These are phyloP conservation scores for Kwoniella newhampshirensis DNA, from an alignment of 768 basidiomycete species.

Conservation along the genomic window DNA sequence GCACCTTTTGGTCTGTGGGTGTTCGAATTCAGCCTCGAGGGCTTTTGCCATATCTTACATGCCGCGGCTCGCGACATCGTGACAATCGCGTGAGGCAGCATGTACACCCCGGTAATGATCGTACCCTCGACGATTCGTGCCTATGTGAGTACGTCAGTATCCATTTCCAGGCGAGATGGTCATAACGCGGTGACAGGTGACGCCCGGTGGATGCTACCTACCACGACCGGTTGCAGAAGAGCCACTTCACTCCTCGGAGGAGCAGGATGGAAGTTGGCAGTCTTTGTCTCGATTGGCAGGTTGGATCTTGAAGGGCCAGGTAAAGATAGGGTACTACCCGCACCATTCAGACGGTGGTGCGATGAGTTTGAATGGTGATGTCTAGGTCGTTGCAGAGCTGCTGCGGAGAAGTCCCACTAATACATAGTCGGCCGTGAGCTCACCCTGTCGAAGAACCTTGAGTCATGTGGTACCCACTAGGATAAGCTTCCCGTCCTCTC, in stretches of 20 bases:
- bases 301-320: slow-evolving; percentile 56
- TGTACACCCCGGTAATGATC: slow-evolving; percentile 69
- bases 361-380: slow-evolving; percentile 52
- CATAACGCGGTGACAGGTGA: not conserved
- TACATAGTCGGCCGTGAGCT: not conserved
- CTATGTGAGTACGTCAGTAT: slow-evolving; percentile 53
- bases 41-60: slow-evolving; percentile 70
- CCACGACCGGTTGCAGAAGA: slow-evolving; percentile 84
- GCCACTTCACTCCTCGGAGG: slow-evolving; percentile 88
- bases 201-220: slow-evolving; percentile 56
- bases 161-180: not conserved
- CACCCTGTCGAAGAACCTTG: slow-evolving; percentile 6
- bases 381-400: slow-evolving; percentile 84
- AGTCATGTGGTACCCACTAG: slow-evolving; percentile 60
- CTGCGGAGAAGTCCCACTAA: slow-evolving; percentile 93
- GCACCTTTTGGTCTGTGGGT: too few relatives aligned
- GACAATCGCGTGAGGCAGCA: slow-evolving; percentile 74
- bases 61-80: slow-evolving; percentile 75
- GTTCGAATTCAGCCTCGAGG: slow-evolving; percentile 18
- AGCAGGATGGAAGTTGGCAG: slow-evolving; percentile 69
- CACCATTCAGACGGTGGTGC: slow-evolving; percentile 70
- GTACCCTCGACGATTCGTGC: slow-evolving; percentile 79
- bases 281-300: slow-evolving; percentile 59
- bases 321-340: slow-evolving; percentile 73
- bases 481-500: slow-evolving; percentile 93